Conservation (phyloP, 495 filamentous ascomycete genomes). For the Annulohypoxylon moriforme region DNA sequence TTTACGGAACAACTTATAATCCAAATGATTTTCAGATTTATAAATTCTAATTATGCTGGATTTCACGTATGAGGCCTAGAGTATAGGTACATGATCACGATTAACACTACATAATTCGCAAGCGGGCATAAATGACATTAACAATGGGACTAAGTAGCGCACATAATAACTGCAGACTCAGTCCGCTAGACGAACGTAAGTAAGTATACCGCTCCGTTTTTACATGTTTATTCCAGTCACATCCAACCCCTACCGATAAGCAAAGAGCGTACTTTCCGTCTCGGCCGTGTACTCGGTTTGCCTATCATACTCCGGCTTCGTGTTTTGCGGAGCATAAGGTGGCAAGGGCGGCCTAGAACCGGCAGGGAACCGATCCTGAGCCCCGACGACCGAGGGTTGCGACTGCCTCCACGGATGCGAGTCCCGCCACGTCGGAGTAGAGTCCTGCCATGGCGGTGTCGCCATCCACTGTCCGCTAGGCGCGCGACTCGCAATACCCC, state of each 20-base stretch:
- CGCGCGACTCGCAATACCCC: background rate
- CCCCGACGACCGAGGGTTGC: slow-evolving; percentile 24
- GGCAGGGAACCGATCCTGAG: slow-evolving; percentile 8
- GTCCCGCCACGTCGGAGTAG: slow-evolving; percentile 40
- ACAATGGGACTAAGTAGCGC: slow-evolving; percentile 21
- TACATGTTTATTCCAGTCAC: background rate
- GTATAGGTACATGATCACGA: background rate
- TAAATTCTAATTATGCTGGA: background rate
- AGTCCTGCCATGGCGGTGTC: slow-evolving; percentile 41
- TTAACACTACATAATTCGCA: background rate
- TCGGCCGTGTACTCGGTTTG: slow-evolving; percentile 25
- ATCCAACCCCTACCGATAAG: slow-evolving; percentile 27
- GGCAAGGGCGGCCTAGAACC: slow-evolving; percentile 13
- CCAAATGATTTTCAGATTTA: no score
- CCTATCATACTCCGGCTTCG: slow-evolving; percentile 10
- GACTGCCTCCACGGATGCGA: slow-evolving; percentile 41
- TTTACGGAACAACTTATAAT: no score
- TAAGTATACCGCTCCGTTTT: slow-evolving; percentile 7
- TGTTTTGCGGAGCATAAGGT: background rate
- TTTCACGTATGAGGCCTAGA: background rate
- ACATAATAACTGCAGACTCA: slow-evolving; percentile 29
- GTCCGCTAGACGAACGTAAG: slow-evolving; percentile 35
- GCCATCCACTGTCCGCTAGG: slow-evolving; percentile 40
- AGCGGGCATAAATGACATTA: slow-evolving; percentile 29
- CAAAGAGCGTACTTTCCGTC: slow-evolving; percentile 38